A percentile compares a stretch with the other conserved stretches of the same genome.
These are phyloP conservation scores for Taiwanofungus camphoratus DNA, from an alignment of 1,284 basidiomycete species.

Conservation along the genomic window DNA sequence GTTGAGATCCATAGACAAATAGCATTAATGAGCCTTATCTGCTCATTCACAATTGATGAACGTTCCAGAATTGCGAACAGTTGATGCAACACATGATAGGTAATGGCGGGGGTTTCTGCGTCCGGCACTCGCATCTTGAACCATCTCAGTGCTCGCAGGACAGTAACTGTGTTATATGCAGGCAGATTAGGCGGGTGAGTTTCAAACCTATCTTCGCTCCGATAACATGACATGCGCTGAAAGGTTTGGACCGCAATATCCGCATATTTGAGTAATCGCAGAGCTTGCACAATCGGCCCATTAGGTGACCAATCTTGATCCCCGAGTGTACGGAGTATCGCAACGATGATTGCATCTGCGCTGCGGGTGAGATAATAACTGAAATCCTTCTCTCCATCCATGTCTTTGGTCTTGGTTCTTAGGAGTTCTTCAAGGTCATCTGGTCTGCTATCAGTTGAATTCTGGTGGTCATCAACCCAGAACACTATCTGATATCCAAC, in stretches of 20 bases:
- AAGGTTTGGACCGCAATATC: conserved; percentile 39
- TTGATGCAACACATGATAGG: conserved; percentile 74
- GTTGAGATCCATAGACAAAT: conserved; percentile 70
- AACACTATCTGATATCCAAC: conserved; percentile 57
- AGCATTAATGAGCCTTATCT: conserved; percentile 71
- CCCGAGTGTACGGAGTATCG: conserved; percentile 53
- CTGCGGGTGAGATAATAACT: conserved; percentile 36
- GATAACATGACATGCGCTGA: conserved; percentile 43
- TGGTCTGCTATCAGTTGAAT: not conserved
- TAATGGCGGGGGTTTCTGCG: conserved; percentile 43
- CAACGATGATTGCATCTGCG: conserved; percentile 49
- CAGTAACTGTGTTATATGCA: conserved; percentile 38
- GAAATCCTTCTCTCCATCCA: conserved; percentile 32
- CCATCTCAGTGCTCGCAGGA: conserved; percentile 60
- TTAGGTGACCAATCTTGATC: conserved; percentile 49
- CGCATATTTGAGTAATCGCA: conserved; percentile 31
- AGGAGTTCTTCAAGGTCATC: conserved; percentile 36
- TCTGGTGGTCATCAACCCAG: conserved; percentile 31
- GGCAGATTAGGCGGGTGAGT: conserved; percentile 62
- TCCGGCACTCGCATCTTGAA: conserved; percentile 35
- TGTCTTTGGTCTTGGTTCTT: conserved; percentile 26
- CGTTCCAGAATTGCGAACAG: conserved; percentile 65
- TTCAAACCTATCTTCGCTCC: conserved; percentile 39
- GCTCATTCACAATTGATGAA: conserved; percentile 82
- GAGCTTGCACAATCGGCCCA: conserved; percentile 42